These are phyloP conservation scores for Aspergillus diversus DNA, from an alignment of 495 filamentous ascomycete species.

Conservation along the genomic window DNA sequence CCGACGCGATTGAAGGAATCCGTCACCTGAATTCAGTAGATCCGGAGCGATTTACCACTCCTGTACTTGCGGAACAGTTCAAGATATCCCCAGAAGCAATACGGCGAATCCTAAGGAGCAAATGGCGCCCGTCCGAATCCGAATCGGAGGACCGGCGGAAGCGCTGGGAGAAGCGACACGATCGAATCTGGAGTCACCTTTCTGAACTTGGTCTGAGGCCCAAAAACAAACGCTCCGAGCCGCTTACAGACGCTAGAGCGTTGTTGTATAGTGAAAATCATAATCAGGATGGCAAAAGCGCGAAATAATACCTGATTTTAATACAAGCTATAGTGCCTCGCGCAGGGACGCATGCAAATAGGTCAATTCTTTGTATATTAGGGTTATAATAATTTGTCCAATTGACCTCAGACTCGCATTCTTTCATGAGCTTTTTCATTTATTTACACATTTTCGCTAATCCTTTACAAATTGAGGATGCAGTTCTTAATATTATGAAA, in stretches of 20 bases:
- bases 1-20: slow-evolving; percentile 87
- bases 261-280: slow-evolving; percentile 31
- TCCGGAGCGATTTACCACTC: slow-evolving; percentile 74
- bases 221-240: slow-evolving; percentile 30
- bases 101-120: slow-evolving; percentile 80
- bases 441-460: no score
- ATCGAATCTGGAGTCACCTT: slow-evolving; percentile 74
- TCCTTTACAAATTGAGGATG: no score
- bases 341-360: not conserved
- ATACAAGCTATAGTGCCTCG: not conserved
- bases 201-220: slow-evolving; percentile 71
- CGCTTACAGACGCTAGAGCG: slow-evolving; percentile 29
- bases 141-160: slow-evolving; percentile 62
- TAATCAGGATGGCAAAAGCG: not conserved
- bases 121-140: slow-evolving; percentile 71
- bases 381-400: not conserved
- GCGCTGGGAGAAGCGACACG: slow-evolving; percentile 80
- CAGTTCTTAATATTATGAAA: no score
- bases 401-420: no score
- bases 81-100: slow-evolving; percentile 84
- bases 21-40: slow-evolving; percentile 74
- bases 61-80: slow-evolving; percentile 76
- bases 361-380: slow-evolving; percentile 4
- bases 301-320: not conserved
- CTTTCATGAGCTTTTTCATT: no score